Evolutionary conservation across 1,284 basidiomycete genomes (phyloP), one percentile per base, ranked within the genome.

Genomic region (Ceratobasidium sp.): DNA sequence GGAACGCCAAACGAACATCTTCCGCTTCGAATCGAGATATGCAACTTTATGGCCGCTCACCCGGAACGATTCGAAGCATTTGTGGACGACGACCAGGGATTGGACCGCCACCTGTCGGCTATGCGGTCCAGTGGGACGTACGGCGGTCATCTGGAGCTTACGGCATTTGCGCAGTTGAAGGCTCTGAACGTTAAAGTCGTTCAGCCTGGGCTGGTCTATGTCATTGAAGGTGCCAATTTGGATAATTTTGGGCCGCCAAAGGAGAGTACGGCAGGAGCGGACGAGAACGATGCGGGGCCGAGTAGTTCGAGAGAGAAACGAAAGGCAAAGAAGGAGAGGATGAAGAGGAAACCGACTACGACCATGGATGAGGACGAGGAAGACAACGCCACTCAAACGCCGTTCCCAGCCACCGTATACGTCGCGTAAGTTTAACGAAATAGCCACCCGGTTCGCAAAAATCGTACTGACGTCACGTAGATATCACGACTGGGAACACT

Each of bases 401-500:
- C 71, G 26, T 57, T 67, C 15, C 64, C 59, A 28, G 84, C 84
- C 54, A 89, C 91, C 10, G 87, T 94, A 28, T 95, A 94, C 85
- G 93, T 95, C 79, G 93, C 94, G 92, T 95, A 85, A 83, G 93
- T 92, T 13, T 23, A 5, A 33, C 33, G 33, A 12, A 15, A n/a
- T 23, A 12, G 62, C 20, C 20, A 23, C 28, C 38, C 67, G 59
- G n/a, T 38, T 28, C 59, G 54, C 12, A 77, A 33, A 33, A 33
- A 33, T 73, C 69, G 54, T 79, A 67, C 80, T 76, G 42, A 33
- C 26, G 59, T 33, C 33, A 52, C 66, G 20, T 81, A 94, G 93
- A 46, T 96, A 96, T 83, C 93, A 96, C 82, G 94, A 95, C 82
- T 96, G 94, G 94, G 94, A 97, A 83, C 96, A 97, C 84, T 97